phyloP scores from a whole-genome alignment of 192 early-diverging fungal species.

The Diversispora epigaea region DNA sequence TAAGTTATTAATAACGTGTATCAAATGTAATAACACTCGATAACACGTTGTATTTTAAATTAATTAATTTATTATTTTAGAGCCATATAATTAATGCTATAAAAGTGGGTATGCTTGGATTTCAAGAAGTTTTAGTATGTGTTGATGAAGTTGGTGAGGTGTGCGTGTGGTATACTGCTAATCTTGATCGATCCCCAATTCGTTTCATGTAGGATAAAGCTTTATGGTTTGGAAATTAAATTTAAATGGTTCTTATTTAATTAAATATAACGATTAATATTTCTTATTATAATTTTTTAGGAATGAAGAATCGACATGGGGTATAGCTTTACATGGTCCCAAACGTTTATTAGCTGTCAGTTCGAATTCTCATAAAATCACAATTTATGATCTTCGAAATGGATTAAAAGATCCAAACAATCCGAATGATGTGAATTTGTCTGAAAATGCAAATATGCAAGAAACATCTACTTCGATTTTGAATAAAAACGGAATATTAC shows the following conservation, averaged over 20 bases:
- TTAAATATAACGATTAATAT: too few species aligned
- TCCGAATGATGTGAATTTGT: not conserved
- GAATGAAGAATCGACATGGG: conserved; percentile 54
- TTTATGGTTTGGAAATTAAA: not conserved
- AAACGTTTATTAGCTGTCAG: conserved; percentile 54
- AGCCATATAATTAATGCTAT: conserved; percentile 56
- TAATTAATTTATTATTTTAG: not conserved
- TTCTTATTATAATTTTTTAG: conserved; percentile 12
- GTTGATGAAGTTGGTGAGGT: conserved; percentile 57
- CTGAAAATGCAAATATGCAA: not conserved
- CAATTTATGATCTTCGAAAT: conserved; percentile 16
- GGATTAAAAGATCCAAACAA: not conserved
- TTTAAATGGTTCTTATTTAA: too few species aligned
- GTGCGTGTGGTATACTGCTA: conserved; percentile 50
- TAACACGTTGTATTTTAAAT: too few species aligned
- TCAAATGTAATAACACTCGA: too few species aligned
- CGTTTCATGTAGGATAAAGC: conserved; percentile 40
- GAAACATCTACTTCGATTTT: not conserved
- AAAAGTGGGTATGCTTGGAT: conserved; percentile 49
- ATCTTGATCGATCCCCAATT: conserved; percentile 42
- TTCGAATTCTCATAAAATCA: conserved; percentile 46
- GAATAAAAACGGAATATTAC: not conserved
- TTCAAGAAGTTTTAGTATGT: conserved; percentile 53
- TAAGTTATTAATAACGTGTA: too few species aligned
- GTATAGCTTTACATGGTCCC: conserved; percentile 55